These are phyloP conservation scores for Dendrocalamus sinicus DNA, from an alignment of 176 grass and related monocot genomes.

Conservation along the genomic window DNA sequence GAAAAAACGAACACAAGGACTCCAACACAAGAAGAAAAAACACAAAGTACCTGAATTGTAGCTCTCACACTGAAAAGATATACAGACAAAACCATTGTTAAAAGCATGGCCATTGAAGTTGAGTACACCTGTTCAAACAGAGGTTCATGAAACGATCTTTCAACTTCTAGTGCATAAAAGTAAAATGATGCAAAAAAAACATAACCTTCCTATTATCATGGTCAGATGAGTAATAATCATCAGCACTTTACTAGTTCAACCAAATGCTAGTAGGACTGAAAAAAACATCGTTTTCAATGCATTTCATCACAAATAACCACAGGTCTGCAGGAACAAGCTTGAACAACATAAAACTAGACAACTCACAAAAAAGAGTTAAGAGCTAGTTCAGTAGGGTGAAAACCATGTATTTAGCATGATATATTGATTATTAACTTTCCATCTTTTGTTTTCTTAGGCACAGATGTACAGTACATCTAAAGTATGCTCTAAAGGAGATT, in stretches of 20 bases:
- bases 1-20: slow-evolving; percentile 3
- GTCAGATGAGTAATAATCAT: slow-evolving; percentile 1
- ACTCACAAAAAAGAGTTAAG: background rate
- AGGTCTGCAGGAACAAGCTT: background rate
- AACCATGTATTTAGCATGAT: background rate
- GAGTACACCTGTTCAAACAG: slow-evolving; percentile 78
- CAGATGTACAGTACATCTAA: slow-evolving; percentile 28
- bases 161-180: background rate
- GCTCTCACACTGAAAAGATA: slow-evolving; percentile 86
- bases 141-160: slow-evolving; percentile 24
- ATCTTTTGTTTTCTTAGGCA: background rate
- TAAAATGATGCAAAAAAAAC: background rate
- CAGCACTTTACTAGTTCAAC: background rate
- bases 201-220: slow-evolving; percentile 15
- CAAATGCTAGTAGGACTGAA: background rate
- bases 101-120: slow-evolving; percentile 98
- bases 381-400: slow-evolving; percentile 2
- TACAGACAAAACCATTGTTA: slow-evolving; percentile 89
- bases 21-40: slow-evolving; percentile 12
- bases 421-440: background rate
- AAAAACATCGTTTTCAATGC: background rate
- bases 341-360: background rate
- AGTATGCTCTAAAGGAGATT: slow-evolving; percentile 17
- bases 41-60: slow-evolving; percentile 76
- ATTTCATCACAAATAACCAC: background rate